These are phyloP conservation scores for Bromus sterilis DNA, from an alignment of 176 grass and related monocot genomes.

Conservation along the genomic window DNA sequence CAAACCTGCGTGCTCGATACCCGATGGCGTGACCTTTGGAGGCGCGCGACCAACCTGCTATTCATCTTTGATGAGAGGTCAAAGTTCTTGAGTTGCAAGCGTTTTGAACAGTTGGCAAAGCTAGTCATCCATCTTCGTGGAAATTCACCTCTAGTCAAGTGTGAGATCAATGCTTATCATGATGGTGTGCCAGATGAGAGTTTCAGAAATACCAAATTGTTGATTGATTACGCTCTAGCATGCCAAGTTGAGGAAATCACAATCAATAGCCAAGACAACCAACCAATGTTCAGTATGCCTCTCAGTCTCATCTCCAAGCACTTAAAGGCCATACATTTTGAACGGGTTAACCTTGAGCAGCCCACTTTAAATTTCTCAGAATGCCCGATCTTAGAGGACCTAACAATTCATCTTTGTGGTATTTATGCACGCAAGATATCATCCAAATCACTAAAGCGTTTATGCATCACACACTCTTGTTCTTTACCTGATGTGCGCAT, in stretches of 20 bases:
- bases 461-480: not conserved
- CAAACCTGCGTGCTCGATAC: not conserved
- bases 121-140: not conserved
- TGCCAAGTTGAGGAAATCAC: not conserved
- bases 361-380: not conserved
- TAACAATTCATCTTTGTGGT: not conserved
- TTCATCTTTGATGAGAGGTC: not conserved
- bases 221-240: not conserved
- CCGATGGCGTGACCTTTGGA: not conserved
- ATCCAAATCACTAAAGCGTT: not conserved
- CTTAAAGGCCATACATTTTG: not conserved
- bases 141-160: not conserved
- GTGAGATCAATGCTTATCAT: not conserved
- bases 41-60: not conserved
- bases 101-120: not conserved
- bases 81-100: not conserved
- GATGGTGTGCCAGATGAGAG: not conserved
- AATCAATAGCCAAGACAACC: too few species aligned
- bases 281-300: not conserved
- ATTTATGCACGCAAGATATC: not conserved
- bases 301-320: not conserved
- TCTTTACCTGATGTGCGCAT: not conserved
- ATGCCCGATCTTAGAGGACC: not conserved
- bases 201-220: not conserved
- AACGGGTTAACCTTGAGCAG: not conserved